Percentiles rank a stretch among this genome's conserved stretches.
Conservation (phyloP, 2,329 filamentous ascomycete species). For the Cladosporium austrohemisphaericum region DNA sequence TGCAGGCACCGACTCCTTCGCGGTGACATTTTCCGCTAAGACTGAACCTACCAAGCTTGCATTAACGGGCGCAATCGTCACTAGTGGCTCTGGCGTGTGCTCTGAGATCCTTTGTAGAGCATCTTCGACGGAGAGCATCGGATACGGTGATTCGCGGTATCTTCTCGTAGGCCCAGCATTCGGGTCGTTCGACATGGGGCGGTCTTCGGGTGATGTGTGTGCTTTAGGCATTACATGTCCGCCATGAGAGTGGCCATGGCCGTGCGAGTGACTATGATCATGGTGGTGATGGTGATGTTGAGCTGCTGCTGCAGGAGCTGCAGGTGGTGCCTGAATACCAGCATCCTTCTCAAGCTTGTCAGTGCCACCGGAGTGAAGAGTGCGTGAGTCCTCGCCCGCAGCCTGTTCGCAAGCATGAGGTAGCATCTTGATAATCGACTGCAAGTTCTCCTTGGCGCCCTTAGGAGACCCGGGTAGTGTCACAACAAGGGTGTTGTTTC, state of each 20-base stretch:
- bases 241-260: slow-evolving; percentile 53
- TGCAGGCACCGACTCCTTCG: slow-evolving; percentile 80
- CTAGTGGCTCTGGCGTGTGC: slow-evolving; percentile 63
- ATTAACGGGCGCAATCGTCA: slow-evolving; percentile 59
- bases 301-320: not conserved
- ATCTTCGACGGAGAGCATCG: slow-evolving; percentile 82
- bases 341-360: slow-evolving; percentile 82
- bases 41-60: slow-evolving; percentile 68
- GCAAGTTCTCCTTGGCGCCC: slow-evolving; percentile 88
- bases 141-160: slow-evolving; percentile 82
- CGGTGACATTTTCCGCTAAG: slow-evolving; percentile 76
- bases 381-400: slow-evolving; percentile 74
- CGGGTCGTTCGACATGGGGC: slow-evolving; percentile 57
- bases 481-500: slow-evolving; percentile 75
- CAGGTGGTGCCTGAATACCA: slow-evolving; percentile 49
- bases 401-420: slow-evolving; percentile 94
- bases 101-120: slow-evolving; percentile 70
- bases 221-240: slow-evolving; percentile 53
- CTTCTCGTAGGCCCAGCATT: slow-evolving; percentile 61
- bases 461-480: slow-evolving; percentile 94
- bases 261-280: slow-evolving; percentile 45
- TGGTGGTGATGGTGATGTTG: slow-evolving; percentile 29
- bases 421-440: slow-evolving; percentile 81
- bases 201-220: slow-evolving; percentile 64
- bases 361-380: slow-evolving; percentile 74